phyloP scores from a whole-genome alignment of 1,284 basidiomycete species.

The Gomphus sp. region DNA sequence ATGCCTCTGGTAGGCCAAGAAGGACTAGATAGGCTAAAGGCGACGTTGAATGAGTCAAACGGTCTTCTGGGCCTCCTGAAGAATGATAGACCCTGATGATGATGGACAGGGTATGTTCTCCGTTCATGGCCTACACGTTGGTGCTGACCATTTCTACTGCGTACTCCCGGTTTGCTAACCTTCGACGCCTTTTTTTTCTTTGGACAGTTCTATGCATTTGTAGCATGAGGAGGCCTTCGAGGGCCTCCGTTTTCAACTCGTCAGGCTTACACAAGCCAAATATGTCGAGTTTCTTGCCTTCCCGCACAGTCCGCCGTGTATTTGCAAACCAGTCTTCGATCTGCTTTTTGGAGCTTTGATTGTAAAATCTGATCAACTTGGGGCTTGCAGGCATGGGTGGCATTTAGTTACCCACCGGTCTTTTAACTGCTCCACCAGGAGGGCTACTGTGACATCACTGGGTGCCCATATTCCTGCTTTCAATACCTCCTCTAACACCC shows the following conservation, averaged over 20 bases:
- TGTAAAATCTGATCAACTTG: not conserved
- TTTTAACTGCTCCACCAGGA: not conserved
- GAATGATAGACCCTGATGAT: not conserved
- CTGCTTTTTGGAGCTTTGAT: too few relatives aligned
- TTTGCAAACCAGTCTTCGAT: constrained; percentile 6
- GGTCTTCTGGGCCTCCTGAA: not conserved
- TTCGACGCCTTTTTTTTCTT: too few relatives aligned
- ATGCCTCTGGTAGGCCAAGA: not conserved
- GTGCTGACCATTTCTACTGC: too few relatives aligned
- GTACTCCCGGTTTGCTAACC: too few relatives aligned
- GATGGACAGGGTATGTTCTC: not conserved
- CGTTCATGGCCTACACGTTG: too few relatives aligned
- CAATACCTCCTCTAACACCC: not conserved
- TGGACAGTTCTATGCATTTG: too few relatives aligned
- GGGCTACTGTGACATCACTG: not conserved
- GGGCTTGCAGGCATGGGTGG: not conserved
- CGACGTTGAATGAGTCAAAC: not conserved
- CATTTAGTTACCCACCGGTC: not conserved
- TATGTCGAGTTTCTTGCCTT: not conserved
- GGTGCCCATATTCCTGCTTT: constrained; percentile 1
- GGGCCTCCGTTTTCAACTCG: not conserved
- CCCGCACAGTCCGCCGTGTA: not conserved
- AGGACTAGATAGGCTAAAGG: constrained; percentile 1
- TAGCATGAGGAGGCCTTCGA: not conserved
- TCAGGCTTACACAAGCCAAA: not conserved